Evolutionary conservation across 1,284 basidiomycete species (phyloP).

Genomic region (Ceratorhiza oryzae-sativae): DNA sequence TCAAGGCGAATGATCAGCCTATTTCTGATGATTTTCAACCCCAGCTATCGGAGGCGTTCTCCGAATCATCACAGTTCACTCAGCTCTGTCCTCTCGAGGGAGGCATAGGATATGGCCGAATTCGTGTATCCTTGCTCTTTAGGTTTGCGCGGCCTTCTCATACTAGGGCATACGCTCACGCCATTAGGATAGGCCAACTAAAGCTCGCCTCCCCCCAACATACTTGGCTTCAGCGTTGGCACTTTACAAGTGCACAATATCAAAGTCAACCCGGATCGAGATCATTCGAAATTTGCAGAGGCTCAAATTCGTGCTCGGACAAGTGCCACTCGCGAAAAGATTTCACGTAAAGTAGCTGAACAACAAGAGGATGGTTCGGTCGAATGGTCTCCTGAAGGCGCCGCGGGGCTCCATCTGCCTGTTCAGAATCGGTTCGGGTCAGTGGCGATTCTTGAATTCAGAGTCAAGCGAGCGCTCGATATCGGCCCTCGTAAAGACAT

Average conservation of each 20-base stretch:
- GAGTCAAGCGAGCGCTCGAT: slow-evolving; percentile 17
- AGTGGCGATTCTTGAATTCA: slow-evolving; percentile 34
- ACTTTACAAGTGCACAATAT: slow-evolving; percentile 35
- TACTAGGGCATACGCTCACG: neutral
- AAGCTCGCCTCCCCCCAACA: slow-evolving; percentile 26
- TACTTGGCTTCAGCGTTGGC: slow-evolving; percentile 38
- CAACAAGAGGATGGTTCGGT: slow-evolving; percentile 32
- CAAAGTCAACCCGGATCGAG: slow-evolving; percentile 14
- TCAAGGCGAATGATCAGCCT: neutral
- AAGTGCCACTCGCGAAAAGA: slow-evolving; percentile 10
- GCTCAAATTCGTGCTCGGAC: slow-evolving; percentile 34
- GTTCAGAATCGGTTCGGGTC: slow-evolving; percentile 38
- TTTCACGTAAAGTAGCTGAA: slow-evolving; percentile 1
- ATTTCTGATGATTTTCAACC: neutral
- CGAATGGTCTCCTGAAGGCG: slow-evolving; percentile 18
- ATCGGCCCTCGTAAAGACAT: slow-evolving; percentile 2
- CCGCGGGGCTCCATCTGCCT: slow-evolving; percentile 24
- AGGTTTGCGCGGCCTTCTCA: slow-evolving; percentile 2
- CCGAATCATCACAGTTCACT: slow-evolving; percentile 36
- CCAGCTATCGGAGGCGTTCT: slow-evolving; percentile 39
- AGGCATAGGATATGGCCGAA: slow-evolving; percentile 40
- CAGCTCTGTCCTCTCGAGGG: slow-evolving; percentile 36
- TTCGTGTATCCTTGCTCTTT: slow-evolving; percentile 41
- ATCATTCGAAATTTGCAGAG: slow-evolving; percentile 7
- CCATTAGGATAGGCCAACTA: slow-evolving; percentile 11